Conservation (phyloP, 306 rosid species). For the Argentina anserina region DNA sequence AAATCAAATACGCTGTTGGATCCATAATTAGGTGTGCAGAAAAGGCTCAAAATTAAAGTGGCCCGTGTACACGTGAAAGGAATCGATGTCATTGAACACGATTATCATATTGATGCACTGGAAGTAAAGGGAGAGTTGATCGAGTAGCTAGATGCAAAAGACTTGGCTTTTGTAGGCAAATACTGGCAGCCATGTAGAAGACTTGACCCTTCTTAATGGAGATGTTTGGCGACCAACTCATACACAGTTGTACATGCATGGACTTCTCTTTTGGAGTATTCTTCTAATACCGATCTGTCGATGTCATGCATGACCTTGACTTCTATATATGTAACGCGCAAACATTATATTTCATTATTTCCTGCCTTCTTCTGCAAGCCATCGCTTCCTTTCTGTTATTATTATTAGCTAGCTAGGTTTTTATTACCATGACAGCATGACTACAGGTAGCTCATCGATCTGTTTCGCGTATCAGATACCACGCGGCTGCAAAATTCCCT, state of each 20-base stretch:
- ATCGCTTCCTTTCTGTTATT: not conserved
- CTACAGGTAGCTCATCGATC: no score
- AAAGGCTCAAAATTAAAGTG: no score
- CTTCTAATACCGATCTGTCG: not conserved
- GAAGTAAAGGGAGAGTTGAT: no score
- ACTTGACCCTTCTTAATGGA: not conserved
- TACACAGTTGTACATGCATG: not conserved
- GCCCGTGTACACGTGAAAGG: no score
- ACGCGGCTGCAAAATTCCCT: no score
- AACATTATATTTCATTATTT: not conserved
- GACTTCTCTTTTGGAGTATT: not conserved
- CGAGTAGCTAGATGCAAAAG: not conserved
- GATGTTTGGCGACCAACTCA: not conserved
- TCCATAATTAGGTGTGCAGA: no score
- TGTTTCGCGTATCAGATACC: no score
- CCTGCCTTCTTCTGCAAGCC: not conserved
- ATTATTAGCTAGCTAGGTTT: no score
- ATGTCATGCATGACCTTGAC: slow-evolving; percentile 1
- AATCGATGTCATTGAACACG: no score
- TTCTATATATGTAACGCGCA: not conserved
- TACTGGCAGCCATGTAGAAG: not conserved
- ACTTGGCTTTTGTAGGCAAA: not conserved
- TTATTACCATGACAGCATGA: no score
- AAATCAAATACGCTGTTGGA: no score
- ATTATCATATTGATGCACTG: no score